Evolutionary conservation across 148 eudicot genomes (phyloP), one percentile per base, ranked within the genome.

Genomic region (Arbutus unedo): DNA sequence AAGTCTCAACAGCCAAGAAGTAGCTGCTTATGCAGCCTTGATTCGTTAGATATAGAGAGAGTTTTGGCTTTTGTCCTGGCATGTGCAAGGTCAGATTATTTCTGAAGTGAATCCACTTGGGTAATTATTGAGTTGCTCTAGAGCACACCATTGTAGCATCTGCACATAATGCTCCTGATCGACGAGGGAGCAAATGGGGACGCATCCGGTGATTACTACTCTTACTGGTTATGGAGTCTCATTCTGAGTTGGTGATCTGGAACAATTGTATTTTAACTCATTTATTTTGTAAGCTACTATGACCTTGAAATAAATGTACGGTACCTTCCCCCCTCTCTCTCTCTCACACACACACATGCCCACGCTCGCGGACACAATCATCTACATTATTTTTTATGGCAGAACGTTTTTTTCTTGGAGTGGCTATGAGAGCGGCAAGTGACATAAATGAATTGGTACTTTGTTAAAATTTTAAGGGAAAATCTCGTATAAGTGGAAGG

Each of bases 1-100:
- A 83, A 86, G 83, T 66, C 89, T 94, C 56, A 70, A 71, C 75
- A 89, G 86, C 81, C 93, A 96, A 82, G 98, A 95, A 15, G 87
- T 89, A 13, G 83, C 70, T 49, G 92, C 91, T 4, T 96, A 96
- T 87, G 82, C 89, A 82, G 91, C 90, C 78, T 81, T 96, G 83
- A 93, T 96, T 81, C 56, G 83, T 57, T 91, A 89, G 77, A 54
- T 62, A 10, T 7, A 60, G 21, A n/a, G 55, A 81, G 55, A 25
- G 43, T 66, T 66, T 66, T 66, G 16, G 23, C 56, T 14, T 64
- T 0, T 64, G 72, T n/a, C 47, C 62, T 76, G 71, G 74, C 5
- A 51, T 44, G 11, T 45, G 13, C 68, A 31, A 2, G 81, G n/a
- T 31, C 56, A 15, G 45, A 56, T 64, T 31, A 31, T 47, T 49